Conservation (phyloP, 306 rosid genomes). For the Prunus davidiana region DNA sequence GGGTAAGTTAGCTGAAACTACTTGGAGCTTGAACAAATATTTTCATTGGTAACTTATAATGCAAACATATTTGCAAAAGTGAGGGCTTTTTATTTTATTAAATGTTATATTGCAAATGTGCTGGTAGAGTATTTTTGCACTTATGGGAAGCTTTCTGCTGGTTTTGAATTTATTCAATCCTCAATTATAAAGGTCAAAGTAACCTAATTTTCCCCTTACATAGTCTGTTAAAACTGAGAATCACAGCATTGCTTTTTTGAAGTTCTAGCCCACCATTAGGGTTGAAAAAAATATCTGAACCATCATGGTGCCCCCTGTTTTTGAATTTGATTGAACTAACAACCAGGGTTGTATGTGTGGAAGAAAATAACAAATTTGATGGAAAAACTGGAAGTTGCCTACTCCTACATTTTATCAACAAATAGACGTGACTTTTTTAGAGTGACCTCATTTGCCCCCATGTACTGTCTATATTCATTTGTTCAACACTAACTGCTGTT, state of each 20-base stretch:
- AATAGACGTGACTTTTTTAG: too few relatives aligned
- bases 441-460: too few relatives aligned
- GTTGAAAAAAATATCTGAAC: not conserved
- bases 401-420: not conserved
- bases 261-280: not conserved
- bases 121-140: not conserved
- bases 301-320: not conserved
- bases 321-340: too few relatives aligned
- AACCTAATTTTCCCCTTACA: not conserved
- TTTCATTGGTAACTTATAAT: not conserved
- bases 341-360: not conserved
- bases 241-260: not conserved
- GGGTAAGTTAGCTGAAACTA: constrained; percentile 53
- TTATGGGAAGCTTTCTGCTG: not conserved
- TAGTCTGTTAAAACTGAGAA: not conserved
- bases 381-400: not conserved
- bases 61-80: not conserved
- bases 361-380: not conserved
- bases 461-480: too few relatives aligned
- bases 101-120: not conserved
- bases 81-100: not conserved
- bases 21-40: constrained; percentile 10
- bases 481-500: not conserved
- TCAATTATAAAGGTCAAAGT: not conserved
- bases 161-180: not conserved